Conservation (phyloP, 345 rosid species). For the Rhodomyrtus tomentosa region DNA sequence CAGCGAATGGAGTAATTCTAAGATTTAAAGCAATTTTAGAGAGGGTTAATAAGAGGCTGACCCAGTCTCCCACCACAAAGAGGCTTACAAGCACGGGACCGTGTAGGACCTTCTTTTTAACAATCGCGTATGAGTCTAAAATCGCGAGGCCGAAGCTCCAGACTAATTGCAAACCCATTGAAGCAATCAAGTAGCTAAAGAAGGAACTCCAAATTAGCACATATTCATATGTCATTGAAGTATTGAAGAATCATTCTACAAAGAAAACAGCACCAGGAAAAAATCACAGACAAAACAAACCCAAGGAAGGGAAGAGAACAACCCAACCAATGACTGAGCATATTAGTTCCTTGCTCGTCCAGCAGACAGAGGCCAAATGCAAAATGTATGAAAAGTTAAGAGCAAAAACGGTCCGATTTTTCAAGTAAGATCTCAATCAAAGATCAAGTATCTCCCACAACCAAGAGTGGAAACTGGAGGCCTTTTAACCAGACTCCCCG, state of each 20-base stretch:
- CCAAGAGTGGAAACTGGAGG: background rate
- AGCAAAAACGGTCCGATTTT: background rate
- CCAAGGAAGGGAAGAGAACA: background rate
- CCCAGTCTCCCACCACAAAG: slow-evolving; percentile 89
- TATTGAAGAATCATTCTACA: background rate
- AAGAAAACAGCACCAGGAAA: background rate
- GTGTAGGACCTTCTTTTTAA: slow-evolving; percentile 43
- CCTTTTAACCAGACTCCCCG: background rate
- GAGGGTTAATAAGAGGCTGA: slow-evolving; percentile 12
- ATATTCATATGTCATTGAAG: background rate
- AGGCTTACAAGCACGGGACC: slow-evolving; percentile 51
- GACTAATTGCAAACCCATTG: slow-evolving; percentile 76
- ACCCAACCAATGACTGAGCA: background rate
- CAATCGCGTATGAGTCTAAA: slow-evolving; percentile 48
- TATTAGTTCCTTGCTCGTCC: background rate
- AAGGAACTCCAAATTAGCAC: background rate
- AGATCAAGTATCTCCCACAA: background rate
- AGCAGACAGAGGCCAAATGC: background rate
- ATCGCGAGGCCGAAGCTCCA: slow-evolving; percentile 80
- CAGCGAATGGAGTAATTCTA: background rate
- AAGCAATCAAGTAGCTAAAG: slow-evolving; percentile 66
- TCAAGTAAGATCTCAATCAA: background rate
- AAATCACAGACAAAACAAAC: background rate
- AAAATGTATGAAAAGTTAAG: background rate
- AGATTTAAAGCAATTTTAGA: background rate